phyloP scores from a whole-genome alignment of 2,329 filamentous ascomycete species.

The Diaporthe vexans region DNA sequence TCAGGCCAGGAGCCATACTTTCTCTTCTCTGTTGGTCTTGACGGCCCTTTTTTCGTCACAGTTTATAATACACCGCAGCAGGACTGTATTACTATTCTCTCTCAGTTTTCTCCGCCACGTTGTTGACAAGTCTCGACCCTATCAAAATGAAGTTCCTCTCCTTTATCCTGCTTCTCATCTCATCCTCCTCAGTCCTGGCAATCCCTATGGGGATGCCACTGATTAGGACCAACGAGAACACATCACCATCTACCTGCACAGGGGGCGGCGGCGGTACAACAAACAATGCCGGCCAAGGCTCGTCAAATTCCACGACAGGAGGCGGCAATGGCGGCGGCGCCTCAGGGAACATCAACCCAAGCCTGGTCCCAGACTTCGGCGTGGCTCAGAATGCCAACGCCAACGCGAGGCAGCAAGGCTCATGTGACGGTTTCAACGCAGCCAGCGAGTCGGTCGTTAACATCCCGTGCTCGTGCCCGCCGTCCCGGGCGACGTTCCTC shows the following conservation, averaged over 20 bases:
- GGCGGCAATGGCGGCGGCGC: constrained; percentile 1
- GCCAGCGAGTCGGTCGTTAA: constrained; percentile 27
- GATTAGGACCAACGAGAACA: constrained; percentile 2
- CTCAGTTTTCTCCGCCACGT: not conserved
- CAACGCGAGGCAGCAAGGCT: constrained; percentile 28
- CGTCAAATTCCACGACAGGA: constrained; percentile 21
- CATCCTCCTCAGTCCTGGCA: constrained; percentile 28
- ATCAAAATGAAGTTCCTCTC: constrained; percentile 31
- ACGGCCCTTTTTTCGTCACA: not conserved
- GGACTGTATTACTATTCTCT: not conserved
- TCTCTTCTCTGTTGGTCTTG: constrained; percentile 26
- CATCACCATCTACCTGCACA: constrained; percentile 3
- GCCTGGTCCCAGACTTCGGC: constrained; percentile 27
- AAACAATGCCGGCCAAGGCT: not conserved
- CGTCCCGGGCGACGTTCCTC: constrained; percentile 40
- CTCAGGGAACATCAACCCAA: constrained; percentile 13
- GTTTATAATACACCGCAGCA: constrained; percentile 14
- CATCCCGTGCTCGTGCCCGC: constrained; percentile 44
- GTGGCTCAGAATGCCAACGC: constrained; percentile 25
- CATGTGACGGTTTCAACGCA: constrained; percentile 42
- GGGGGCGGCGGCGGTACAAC: constrained; percentile 6
- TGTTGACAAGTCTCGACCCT: not conserved
- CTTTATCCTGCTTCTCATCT: constrained; percentile 24
- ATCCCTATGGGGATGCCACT: constrained; percentile 23
- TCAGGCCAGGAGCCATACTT: constrained; percentile 17